Evolutionary conservation across 495 filamentous ascomycete genomes (phyloP).

Genomic region (Sordaria brevicollis): DNA sequence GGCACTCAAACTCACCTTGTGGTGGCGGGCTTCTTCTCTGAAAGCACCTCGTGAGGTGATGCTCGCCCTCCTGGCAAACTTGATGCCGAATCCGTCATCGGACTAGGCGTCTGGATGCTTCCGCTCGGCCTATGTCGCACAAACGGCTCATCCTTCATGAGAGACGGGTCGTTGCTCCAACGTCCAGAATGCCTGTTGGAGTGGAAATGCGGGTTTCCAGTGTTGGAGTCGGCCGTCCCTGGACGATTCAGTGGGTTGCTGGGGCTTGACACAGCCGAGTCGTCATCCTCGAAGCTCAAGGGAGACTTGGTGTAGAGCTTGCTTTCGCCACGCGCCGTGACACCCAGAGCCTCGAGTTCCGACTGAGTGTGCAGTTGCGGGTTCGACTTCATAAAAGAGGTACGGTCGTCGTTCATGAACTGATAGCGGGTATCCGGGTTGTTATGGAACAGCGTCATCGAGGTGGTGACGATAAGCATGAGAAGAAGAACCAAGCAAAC

Average conservation of each 20-base stretch:
- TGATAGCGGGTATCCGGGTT: slow-evolving; percentile 95
- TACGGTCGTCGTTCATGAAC: slow-evolving; percentile 91
- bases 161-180: slow-evolving; percentile 2
- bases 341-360: slow-evolving; percentile 87
- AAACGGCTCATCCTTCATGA: neutral
- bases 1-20: slow-evolving; percentile 33
- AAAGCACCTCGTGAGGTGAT: slow-evolving; percentile 3
- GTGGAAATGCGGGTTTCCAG: neutral
- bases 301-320: slow-evolving; percentile 55
- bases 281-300: slow-evolving; percentile 67
- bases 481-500: slow-evolving; percentile 80
- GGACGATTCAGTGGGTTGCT: slow-evolving; percentile 21
- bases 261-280: slow-evolving; percentile 44
- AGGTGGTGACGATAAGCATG: slow-evolving; percentile 77
- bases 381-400: slow-evolving; percentile 97
- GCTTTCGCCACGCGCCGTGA: slow-evolving; percentile 74
- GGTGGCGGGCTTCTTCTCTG: slow-evolving; percentile 24
- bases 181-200: slow-evolving; percentile 7
- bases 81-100: slow-evolving; percentile 8
- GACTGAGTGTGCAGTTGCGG: slow-evolving; percentile 65
- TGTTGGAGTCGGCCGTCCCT: slow-evolving; percentile 5
- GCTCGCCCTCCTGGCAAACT: slow-evolving; percentile 4
- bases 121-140: slow-evolving; percentile 10
- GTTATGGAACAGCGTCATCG: slow-evolving; percentile 77
- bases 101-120: slow-evolving; percentile 15